These are phyloP conservation scores for Clonostachys sp. DNA, from an alignment of 2,329 filamentous ascomycete species.

Conservation along the genomic window DNA sequence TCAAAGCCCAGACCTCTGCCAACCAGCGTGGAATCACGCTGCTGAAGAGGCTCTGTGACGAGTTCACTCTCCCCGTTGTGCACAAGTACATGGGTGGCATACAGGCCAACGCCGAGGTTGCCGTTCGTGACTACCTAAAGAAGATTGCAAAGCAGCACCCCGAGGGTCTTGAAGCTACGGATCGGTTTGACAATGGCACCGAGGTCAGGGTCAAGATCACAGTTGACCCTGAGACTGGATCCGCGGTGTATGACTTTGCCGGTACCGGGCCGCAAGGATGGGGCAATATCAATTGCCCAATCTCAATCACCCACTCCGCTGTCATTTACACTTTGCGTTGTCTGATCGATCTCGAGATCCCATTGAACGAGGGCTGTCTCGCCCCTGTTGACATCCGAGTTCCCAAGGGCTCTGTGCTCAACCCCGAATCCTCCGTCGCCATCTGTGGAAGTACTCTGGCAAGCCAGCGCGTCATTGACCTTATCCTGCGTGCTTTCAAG, in stretches of 20 bases:
- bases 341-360: conserved; percentile 26
- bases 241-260: conserved; percentile 28
- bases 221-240: conserved; percentile 18
- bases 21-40: conserved; percentile 32
- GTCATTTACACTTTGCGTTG: conserved; percentile 31
- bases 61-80: conserved; percentile 21
- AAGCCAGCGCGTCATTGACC: conserved; percentile 23
- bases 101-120: conserved; percentile 26
- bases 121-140: conserved; percentile 21
- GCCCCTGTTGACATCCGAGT: conserved; percentile 23
- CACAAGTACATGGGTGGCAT: conserved; percentile 30
- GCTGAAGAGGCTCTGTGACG: conserved; percentile 23
- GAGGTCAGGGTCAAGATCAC: conserved; percentile 21
- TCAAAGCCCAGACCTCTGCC: conserved; percentile 36
- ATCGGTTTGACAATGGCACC: conserved; percentile 30
- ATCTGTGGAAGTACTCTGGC: conserved; percentile 56
- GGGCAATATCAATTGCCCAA: conserved; percentile 27
- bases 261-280: conserved; percentile 25
- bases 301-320: conserved; percentile 28
- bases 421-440: conserved; percentile 22
- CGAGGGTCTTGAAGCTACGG: conserved; percentile 14
- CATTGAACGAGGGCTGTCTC: conserved; percentile 31
- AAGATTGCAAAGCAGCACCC: conserved; percentile 38
- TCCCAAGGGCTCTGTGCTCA: conserved; percentile 22
- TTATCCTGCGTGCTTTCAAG: conserved; percentile 21